These are phyloP conservation scores for Ilyonectria destructans DNA, from an alignment of 2,329 filamentous ascomycete species.

Conservation along the genomic window DNA sequence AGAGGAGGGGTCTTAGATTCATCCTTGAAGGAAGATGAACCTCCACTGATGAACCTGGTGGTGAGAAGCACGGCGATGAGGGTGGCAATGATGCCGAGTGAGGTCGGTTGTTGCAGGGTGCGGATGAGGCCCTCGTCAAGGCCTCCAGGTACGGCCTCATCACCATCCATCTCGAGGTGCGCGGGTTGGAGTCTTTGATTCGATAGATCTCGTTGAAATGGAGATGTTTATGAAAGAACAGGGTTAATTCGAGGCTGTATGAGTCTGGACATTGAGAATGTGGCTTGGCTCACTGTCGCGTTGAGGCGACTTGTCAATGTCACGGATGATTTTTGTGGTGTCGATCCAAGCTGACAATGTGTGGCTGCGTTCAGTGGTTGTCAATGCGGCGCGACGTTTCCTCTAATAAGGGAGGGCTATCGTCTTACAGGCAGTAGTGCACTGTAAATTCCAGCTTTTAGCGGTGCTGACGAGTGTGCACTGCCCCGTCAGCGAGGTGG, in stretches of 20 bases:
- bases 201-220: background rate
- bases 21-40: slow-evolving; percentile 58
- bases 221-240: slow-evolving; percentile 4
- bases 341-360: slow-evolving; percentile 33
- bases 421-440: slow-evolving; percentile 18
- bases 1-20: slow-evolving; percentile 44
- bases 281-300: slow-evolving; percentile 10
- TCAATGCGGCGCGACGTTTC: slow-evolving; percentile 9
- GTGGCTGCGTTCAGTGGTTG: slow-evolving; percentile 12
- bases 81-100: slow-evolving; percentile 44
- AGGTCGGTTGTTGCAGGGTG: slow-evolving; percentile 43
- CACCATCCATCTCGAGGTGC: slow-evolving; percentile 34
- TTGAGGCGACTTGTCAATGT: slow-evolving; percentile 42
- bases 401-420: background rate
- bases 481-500: slow-evolving; percentile 10
- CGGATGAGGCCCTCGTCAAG: slow-evolving; percentile 42
- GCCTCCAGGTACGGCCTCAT: slow-evolving; percentile 30
- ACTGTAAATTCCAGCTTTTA: slow-evolving; percentile 1
- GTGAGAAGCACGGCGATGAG: slow-evolving; percentile 48
- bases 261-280: slow-evolving; percentile 2
- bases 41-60: slow-evolving; percentile 45
- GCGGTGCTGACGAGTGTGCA: background rate
- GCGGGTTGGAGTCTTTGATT: background rate
- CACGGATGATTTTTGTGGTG: slow-evolving; percentile 23
- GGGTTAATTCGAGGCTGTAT: background rate